These are phyloP conservation scores for Ceratobasidium sp. DNA, from an alignment of 1,284 basidiomycete genomes.

Conservation along the genomic window DNA sequence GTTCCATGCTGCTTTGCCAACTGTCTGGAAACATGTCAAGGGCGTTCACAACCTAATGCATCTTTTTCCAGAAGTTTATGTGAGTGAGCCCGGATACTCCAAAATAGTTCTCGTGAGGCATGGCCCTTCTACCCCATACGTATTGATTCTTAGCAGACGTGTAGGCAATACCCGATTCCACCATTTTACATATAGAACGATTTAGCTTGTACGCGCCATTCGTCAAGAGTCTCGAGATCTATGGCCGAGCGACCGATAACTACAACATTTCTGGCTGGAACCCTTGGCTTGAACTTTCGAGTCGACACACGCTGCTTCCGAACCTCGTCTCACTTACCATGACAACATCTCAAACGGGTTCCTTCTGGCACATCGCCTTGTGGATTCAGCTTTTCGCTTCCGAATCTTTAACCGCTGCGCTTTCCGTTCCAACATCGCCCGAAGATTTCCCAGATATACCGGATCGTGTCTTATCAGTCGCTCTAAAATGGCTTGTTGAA, in stretches of 20 bases:
- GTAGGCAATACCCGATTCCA: neutral
- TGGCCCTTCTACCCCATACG: too few relatives aligned
- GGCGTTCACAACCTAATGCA: neutral
- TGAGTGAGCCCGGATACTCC: neutral
- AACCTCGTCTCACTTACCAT: slow-evolving; percentile 16
- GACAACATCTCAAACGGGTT: neutral
- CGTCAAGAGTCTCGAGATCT: slow-evolving; percentile 11
- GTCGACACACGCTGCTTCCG: neutral
- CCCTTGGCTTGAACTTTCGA: neutral
- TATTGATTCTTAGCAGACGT: neutral
- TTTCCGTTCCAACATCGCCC: too few relatives aligned
- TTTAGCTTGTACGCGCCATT: slow-evolving; percentile 31
- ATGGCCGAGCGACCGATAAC: neutral
- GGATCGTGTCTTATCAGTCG: neutral
- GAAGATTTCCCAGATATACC: neutral
- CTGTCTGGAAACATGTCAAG: slow-evolving; percentile 23
- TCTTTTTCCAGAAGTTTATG: neutral
- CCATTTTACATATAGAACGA: neutral
- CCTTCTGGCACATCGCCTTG: neutral
- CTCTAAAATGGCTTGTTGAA: slow-evolving; percentile 7
- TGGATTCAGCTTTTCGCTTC: slow-evolving; percentile 14
- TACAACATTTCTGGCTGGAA: neutral
- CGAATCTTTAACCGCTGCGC: neutral
- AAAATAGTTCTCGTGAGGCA: neutral
- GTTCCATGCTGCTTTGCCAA: neutral